Base-by-base conservation (phyloP, 805 yeast genomes). In the Starmerella etchellsii region DNA sequence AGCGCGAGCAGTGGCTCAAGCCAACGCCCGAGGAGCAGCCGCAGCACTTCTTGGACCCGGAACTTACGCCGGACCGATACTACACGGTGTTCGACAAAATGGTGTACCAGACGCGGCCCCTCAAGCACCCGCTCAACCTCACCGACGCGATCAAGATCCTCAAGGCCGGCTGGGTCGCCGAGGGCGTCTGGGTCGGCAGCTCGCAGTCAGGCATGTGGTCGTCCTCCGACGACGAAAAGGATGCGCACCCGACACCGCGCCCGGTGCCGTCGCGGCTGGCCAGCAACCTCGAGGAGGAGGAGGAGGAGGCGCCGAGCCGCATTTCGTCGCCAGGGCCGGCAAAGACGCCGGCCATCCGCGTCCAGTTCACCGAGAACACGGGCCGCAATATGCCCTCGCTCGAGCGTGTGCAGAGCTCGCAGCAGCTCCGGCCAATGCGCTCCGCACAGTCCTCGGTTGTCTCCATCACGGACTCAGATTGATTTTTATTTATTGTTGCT, bases 151-250 rank as follows among this genome's bases (percentile, higher is more conserved):
- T 84, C 38, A 70, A 70, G 48, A 71, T 87, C 20, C 70, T 87
- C 31, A 76, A 82, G 52, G 73, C 80, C 3, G 95, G 95, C 16
- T 87, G 97, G 97, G 68, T 70, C 14, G 77, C 75, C 44, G 74
- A 74, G 19, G 83, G 78, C 37, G 73, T 74, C 49, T 87, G 91
- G 88, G 53, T 58, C 42, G 46, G 55, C 47, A 29, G 52, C 32
- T 46, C 25, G 24, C 52, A 52, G 32, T 44, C 46, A 19, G 54
- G 50, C 31, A 47, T 37, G 16, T 52, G 55, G 55, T 43, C 49
- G 33, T 43, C 46, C 21, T 43, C 43, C 21, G 47, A 40, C n/a
- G 52, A 39, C 28, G 42, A 34, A 23, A 41, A 35, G 21, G 8
- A 10, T 10, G 6, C 32, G 21, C 6, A 9, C 14, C 32, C 21